Evolutionary conservation across 1,139 yeast species (phyloP), one percentile per base, ranked within the genome.

Genomic region (Dujonia santamariae): DNA sequence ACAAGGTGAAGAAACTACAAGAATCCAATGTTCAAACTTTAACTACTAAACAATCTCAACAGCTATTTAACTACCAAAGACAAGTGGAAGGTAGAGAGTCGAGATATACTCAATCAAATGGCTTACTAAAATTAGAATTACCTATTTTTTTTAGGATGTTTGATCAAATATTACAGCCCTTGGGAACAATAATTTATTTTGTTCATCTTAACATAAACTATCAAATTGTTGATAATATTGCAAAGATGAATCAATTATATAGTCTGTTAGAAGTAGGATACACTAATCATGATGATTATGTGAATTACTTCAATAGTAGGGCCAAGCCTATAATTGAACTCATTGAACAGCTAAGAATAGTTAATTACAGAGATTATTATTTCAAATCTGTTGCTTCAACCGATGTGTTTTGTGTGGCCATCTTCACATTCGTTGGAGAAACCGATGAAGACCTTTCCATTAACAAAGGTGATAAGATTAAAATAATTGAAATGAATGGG

Each of bases 381-480:
- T 27, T 14, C 17, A n/a, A n/a, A n/a, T n/a, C n/a, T 11, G 9
- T 21, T 21, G 11, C 9, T 41, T 47, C 23, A 43, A 34, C 8
- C 39, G 42, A n/a, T n/a, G n/a, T n/a, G 11, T 52, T 43, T 38
- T 68, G 65, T 44, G 42, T 43, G 28, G 77, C 71, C 0, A 26
- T 59, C 3, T 71, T 50, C 39, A 45, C 50, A 14, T 73, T 60
- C 38, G 30, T 41, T 2, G 64, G 63, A 1, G 48, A 55, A 20
- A 53, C 57, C 20, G 37, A 43, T 0, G 78, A 73, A 1, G 86
- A 80, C 46, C 61, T 80, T 19, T 46, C 69, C 3, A 66, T 80
- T 42, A 45, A 56, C 19, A 57, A 51, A 24, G 83, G 82, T 7
- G 83, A 78, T 39, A 47, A 51, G 30, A 66, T 80, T 25, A 56